Conservation (phyloP, 306 rosid species). For the Begonia masoniana region DNA sequence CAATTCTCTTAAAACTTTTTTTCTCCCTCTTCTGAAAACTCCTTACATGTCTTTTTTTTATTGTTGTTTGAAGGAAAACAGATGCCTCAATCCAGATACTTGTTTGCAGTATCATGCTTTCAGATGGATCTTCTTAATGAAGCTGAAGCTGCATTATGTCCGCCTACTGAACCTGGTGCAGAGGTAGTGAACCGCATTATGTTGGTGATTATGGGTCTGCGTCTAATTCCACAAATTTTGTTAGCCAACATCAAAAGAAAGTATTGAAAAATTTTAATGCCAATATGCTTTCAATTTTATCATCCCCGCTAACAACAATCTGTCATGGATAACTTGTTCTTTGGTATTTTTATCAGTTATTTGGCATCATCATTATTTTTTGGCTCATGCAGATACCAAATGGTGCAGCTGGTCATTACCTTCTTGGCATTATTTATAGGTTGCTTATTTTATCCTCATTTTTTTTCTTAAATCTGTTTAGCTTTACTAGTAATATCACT, state of each 20-base stretch:
- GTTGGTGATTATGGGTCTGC: background rate
- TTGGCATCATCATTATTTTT: constrained; percentile 7
- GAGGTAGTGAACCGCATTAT: constrained; percentile 40
- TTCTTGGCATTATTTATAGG: constrained; percentile 93
- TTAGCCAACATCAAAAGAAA: no score
- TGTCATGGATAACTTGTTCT: no score
- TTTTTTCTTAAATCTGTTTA: constrained; percentile 1
- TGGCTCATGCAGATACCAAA: constrained; percentile 69
- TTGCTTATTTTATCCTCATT: constrained; percentile 17
- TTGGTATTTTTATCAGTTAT: background rate
- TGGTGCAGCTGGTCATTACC: constrained; percentile 97
- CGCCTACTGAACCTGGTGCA: constrained; percentile 62
- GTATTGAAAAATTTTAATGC: no score
- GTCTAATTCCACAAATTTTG: background rate
- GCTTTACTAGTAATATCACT: background rate
- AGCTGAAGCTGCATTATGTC: constrained; percentile 88
- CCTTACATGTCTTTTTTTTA: constrained; percentile 17
- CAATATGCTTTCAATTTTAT: no score
- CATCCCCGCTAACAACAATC: no score
- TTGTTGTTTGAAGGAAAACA: constrained; percentile 60
- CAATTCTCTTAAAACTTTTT: constrained; percentile 8
- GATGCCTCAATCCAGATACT: constrained; percentile 96
- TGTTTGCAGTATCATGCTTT: constrained; percentile 98
- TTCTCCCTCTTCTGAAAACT: constrained; percentile 15
- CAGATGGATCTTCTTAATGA: constrained; percentile 86